Evolutionary conservation across 2,329 filamentous ascomycete species (phyloP).

Genomic region (Nemania bipapillata): DNA sequence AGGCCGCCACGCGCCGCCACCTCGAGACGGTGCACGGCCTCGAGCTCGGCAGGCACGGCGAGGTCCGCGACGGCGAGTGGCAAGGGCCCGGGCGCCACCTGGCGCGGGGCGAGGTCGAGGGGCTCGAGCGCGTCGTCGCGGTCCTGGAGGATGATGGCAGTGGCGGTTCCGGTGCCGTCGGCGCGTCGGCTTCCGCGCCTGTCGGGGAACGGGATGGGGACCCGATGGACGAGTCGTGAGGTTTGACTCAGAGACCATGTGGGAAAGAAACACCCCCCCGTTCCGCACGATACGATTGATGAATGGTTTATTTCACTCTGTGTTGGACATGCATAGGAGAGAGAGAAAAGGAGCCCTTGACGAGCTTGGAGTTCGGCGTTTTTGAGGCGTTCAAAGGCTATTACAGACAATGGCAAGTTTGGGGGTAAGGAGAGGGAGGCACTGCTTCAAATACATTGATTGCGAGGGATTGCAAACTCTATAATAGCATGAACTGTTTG

Average conservation of each 20-base stretch:
- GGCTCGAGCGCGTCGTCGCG: constrained; percentile 63
- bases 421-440: background rate
- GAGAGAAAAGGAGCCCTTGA: background rate
- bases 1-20: constrained; percentile 79
- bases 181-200: background rate
- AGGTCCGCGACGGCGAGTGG: constrained; percentile 73
- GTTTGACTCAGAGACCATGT: background rate
- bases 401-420: background rate
- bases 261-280: background rate
- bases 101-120: constrained; percentile 65
- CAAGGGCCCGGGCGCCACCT: constrained; percentile 65
- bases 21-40: constrained; percentile 76
- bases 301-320: constrained; percentile 1
- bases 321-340: background rate
- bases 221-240: constrained; percentile 49
- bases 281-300: constrained; percentile 27
- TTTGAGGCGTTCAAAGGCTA: constrained; percentile 7
- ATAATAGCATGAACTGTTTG: constrained; percentile 1
- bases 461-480: background rate
- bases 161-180: constrained; percentile 12
- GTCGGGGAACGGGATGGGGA: constrained; percentile 31
- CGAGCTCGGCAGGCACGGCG: constrained; percentile 70
- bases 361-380: constrained; percentile 26
- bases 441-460: constrained; percentile 1
- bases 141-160: constrained; percentile 55